Conservation (phyloP, 345 rosid genomes). For the Euclidium syriacum region DNA sequence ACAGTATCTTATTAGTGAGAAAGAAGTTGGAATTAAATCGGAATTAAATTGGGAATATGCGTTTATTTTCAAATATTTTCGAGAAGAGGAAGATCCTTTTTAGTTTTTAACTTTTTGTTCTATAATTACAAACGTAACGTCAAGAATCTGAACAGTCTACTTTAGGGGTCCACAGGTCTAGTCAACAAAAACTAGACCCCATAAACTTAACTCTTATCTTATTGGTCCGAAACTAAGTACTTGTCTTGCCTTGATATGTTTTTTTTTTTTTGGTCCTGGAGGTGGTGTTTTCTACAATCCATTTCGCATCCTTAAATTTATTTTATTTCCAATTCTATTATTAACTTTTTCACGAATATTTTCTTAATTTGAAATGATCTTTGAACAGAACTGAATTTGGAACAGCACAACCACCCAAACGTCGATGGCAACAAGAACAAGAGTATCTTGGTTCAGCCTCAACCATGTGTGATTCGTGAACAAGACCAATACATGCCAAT, state of each 20-base stretch:
- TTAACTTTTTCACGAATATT: background rate
- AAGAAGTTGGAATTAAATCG: no score
- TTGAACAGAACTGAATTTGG: slow-evolving; percentile 16
- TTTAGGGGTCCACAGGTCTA: background rate
- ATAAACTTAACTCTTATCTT: background rate
- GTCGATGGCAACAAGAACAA: background rate
- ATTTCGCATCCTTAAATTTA: background rate
- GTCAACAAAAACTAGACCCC: slow-evolving; percentile 3
- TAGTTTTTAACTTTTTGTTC: background rate
- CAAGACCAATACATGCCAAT: slow-evolving; percentile 71
- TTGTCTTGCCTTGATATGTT: background rate
- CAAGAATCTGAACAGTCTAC: slow-evolving; percentile 24
- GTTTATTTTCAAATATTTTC: slow-evolving; percentile 1
- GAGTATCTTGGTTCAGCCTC: background rate
- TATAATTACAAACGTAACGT: slow-evolving; percentile 13
- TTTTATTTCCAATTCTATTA: background rate
- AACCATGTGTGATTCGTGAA: slow-evolving; percentile 33
- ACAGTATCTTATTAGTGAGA: no score
- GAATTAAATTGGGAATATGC: background rate
- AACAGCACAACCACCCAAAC: slow-evolving; percentile 14
- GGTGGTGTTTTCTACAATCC: background rate
- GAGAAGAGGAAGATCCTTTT: slow-evolving; percentile 6
- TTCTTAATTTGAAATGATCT: no score
- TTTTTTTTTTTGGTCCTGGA: no score
- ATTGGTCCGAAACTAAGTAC: background rate